These are phyloP conservation scores for Neodidymelliopsis sp. DNA, from an alignment of 2,329 filamentous ascomycete species.

Conservation along the genomic window DNA sequence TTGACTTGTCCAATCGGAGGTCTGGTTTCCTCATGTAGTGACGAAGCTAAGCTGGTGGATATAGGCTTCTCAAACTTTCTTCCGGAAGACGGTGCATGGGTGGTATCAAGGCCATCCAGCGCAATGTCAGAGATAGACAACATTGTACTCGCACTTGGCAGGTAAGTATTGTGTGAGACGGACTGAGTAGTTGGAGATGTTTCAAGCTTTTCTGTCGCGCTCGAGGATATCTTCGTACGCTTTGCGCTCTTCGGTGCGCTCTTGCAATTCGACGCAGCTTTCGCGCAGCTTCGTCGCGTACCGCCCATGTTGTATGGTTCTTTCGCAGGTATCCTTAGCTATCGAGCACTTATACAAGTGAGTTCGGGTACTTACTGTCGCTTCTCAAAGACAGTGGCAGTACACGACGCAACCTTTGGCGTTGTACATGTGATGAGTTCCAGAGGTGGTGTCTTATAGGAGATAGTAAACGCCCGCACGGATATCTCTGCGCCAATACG, in stretches of 20 bases:
- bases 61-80: neutral
- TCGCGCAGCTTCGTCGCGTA: slow-evolving; percentile 19
- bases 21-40: neutral
- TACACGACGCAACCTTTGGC: too few species aligned
- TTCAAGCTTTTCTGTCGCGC: neutral
- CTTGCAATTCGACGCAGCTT: neutral
- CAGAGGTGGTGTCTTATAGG: too few species aligned
- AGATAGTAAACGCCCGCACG: neutral
- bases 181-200: neutral
- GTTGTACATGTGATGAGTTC: too few species aligned
- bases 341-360: neutral
- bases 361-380: too few species aligned
- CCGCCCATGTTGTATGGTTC: slow-evolving; percentile 15
- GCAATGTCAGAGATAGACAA: neutral
- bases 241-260: neutral
- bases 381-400: too few species aligned
- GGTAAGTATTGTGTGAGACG: neutral
- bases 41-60: rapidly evolving
- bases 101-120: slow-evolving; percentile 16
- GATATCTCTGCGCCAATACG: neutral
- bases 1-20: neutral
- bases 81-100: slow-evolving; percentile 16
- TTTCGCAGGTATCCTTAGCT: neutral
- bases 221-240: neutral
- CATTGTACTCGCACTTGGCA: neutral